These are phyloP conservation scores for Macrophomina pseudophaseolina DNA, from an alignment of 2,329 filamentous ascomycete genomes.

Conservation along the genomic window DNA sequence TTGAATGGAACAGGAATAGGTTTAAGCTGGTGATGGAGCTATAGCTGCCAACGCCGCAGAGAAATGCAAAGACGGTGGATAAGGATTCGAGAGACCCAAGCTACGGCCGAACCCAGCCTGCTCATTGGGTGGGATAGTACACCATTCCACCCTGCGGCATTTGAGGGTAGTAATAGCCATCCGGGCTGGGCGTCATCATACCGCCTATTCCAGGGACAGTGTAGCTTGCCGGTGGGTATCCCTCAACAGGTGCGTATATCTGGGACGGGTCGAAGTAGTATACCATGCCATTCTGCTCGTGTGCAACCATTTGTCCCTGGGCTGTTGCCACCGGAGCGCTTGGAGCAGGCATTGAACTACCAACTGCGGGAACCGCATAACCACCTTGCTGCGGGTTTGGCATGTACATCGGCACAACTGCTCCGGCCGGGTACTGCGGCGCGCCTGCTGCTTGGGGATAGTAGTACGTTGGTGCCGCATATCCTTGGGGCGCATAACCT, in stretches of 20 bases:
- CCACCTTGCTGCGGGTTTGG: constrained; percentile 58
- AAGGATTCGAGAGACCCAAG: constrained; percentile 17
- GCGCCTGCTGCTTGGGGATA: constrained; percentile 60
- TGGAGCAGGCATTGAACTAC: constrained; percentile 24
- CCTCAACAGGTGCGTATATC: constrained; percentile 54
- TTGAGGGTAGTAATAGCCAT: constrained; percentile 63
- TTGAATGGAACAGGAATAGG: background rate
- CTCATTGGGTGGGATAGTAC: constrained; percentile 63
- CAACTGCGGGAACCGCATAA: constrained; percentile 47
- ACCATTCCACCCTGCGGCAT: constrained; percentile 47
- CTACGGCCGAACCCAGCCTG: background rate
- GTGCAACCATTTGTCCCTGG: constrained; percentile 68
- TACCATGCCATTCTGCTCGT: constrained; percentile 94
- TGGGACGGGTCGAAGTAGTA: constrained; percentile 91
- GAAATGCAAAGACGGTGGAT: constrained; percentile 4
- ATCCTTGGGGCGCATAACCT: constrained; percentile 55
- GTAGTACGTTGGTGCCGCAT: constrained; percentile 61
- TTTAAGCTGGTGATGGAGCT: background rate
- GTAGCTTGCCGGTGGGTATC: constrained; percentile 54
- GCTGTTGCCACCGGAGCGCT: constrained; percentile 37
- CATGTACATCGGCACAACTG: constrained; percentile 62
- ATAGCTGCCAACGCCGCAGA: background rate
- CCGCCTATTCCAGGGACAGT: constrained; percentile 71
- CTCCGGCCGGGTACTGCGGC: constrained; percentile 50
- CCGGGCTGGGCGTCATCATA: constrained; percentile 71